Evolutionary conservation across 306 rosid species (phyloP), one percentile per base, ranked within the genome.

Genomic region (Dryas alaskensis): DNA sequence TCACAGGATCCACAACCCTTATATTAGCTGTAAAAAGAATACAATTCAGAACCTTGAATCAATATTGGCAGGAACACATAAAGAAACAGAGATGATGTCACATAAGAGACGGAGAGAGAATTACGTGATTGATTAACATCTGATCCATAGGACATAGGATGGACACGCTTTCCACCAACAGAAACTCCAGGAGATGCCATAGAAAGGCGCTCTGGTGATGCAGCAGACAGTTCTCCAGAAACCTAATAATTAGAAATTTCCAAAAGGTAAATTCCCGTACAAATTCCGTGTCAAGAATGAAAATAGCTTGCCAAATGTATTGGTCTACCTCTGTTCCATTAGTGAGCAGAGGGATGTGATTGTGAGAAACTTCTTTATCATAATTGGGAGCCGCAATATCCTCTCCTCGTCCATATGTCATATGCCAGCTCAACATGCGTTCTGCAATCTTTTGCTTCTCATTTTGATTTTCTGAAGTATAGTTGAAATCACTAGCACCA

Each of bases 211-310:
- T 90, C 97, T 8, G 99, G 96, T 47, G 97, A 94, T 72, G 99
- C 96, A 1, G 95, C 95, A 67, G 99, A 94, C 65, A 94, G 57
- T 76, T 94, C 99, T 79, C 99, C 99, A 47, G 96, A 94, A 48
- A 88, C 92, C 97, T 94, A 62, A 77, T 75, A 70, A 74, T 72
- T 51, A 55, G 40, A 40, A 43, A 67, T 78, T 54, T 43, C 11
- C 47, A 64, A 74, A 10, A 67, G 47, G 65, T 75, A 43, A 46
- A 7, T 62, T 79, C 42, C 65, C 14, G 16, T 31, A 70, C 49
- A 52, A 68, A 60, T n/a, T 69, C 70, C 4, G 3, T 59, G n/a
- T 45, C 10, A 8, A 51, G 7, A 14, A 53, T 5, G 19, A 76
- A 48, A 50, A 70, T 27, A 60, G 66, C 65, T 17, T 74, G 64